Evolutionary conservation across 2,329 filamentous ascomycete species (phyloP), one percentile per base, ranked within the genome.

Genomic region (Thyridium curvatum): DNA sequence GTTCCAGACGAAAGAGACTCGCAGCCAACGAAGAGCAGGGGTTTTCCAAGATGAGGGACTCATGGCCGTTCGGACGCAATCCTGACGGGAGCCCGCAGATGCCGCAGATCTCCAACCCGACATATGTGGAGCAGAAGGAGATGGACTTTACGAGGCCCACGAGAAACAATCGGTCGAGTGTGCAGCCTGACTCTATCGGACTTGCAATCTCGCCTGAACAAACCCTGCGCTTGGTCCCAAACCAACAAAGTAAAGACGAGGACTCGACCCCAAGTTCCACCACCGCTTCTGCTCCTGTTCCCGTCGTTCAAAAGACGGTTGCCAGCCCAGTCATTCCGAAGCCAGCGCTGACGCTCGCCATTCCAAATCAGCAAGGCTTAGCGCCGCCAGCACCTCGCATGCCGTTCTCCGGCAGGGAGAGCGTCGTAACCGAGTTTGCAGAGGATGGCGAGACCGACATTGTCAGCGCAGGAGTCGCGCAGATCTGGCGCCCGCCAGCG

Each of bases 381-480:
- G 30, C 37, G 18, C 21, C 21, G 21, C 21, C 39, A 32, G 37
- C 36, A 3, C 40, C 41, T 14, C 40, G 44, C 13, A 39, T 38
- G 33, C 35, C 33, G 8, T 34, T 41, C 28, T 31, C 30, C 34
- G 46, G 45, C 30, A 51, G 56, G 16, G 64, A 69, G 40, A 68
- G 72, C 54, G 60, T 67, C 41, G 57, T 73, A 45, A 69, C 72
- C 8, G 64, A 77, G 54, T 70, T 76, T 41, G 71, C 76, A 43
- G 66, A 77, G 55, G 67, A 73, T 48, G 58, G 70, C 42, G 56
- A 63, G 49, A 44, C 49, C 47, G 46, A 55, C 50, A 37, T 62
- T 46, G 41, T 51, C 43, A 47, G 57, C 42, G 33, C 61, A 36
- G 49, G 64, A 46, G 55, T 53, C 2, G 55, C 52, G n/a, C 64